Percentiles rank a stretch among this genome's conserved stretches.
phyloP scores from a whole-genome alignment of 306 rosid species.

The Senna tora region DNA sequence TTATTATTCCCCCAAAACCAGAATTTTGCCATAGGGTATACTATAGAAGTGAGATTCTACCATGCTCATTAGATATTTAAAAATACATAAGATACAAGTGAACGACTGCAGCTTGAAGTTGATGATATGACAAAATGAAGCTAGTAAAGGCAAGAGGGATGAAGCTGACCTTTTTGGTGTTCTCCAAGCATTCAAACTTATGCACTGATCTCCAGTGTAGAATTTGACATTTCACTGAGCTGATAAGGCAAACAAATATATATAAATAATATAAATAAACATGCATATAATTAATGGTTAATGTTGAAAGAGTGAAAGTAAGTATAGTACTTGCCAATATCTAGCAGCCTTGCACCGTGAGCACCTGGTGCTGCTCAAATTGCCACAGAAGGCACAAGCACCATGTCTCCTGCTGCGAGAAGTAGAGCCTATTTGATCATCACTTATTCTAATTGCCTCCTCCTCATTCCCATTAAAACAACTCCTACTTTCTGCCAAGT shows the following conservation, averaged over 20 bases:
- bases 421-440: not conserved
- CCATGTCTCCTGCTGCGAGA: not conserved
- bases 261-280: too few species aligned
- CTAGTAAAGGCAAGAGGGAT: slow-evolving; percentile 3
- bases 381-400: slow-evolving; percentile 40
- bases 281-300: too few species aligned
- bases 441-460: too few species aligned
- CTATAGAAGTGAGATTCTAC: too few species aligned
- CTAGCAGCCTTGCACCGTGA: slow-evolving; percentile 49
- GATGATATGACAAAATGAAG: slow-evolving; percentile 19
- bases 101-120: too few species aligned
- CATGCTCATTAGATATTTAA: too few species aligned
- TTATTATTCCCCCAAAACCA: too few species aligned
- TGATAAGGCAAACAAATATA: slow-evolving; percentile 26
- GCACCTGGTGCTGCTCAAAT: slow-evolving; percentile 36
- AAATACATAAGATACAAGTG: too few species aligned
- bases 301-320: not conserved
- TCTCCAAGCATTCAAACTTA: slow-evolving; percentile 38
- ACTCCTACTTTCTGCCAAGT: not conserved
- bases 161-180: slow-evolving; percentile 32
- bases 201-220: slow-evolving; percentile 43
- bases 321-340: slow-evolving; percentile 43
- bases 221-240: slow-evolving; percentile 44
- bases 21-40: too few species aligned
- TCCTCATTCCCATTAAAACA: slow-evolving; percentile 12